Percentiles rank a stretch among this genome's conserved stretches.
Evolutionary conservation across 768 basidiomycete species (phyloP).

Genomic region (Suillus discolor): DNA sequence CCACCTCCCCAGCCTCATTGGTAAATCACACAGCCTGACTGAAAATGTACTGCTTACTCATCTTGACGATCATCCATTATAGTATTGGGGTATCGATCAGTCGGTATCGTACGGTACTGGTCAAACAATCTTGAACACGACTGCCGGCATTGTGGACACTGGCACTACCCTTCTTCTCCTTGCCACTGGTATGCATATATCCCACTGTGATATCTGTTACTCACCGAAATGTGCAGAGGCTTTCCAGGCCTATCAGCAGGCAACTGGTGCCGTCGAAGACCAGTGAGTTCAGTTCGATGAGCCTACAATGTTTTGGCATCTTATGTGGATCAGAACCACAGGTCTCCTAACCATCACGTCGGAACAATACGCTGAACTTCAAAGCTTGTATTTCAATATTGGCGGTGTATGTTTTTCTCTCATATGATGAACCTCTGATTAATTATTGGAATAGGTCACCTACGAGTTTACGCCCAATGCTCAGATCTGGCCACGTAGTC

Average conservation of each 20-base stretch:
- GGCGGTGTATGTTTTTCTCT: slow-evolving; percentile 23
- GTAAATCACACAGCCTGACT: background rate
- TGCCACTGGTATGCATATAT: slow-evolving; percentile 36
- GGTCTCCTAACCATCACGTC: slow-evolving; percentile 26
- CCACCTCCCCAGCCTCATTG: slow-evolving; percentile 42
- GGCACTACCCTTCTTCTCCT: slow-evolving; percentile 53
- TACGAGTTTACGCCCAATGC: slow-evolving; percentile 64
- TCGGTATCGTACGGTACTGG: slow-evolving; percentile 33
- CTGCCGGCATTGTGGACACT: slow-evolving; percentile 48
- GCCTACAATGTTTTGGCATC: background rate
- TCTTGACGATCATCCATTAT: background rate
- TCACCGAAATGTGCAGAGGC: slow-evolving; percentile 40
- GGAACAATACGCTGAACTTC: slow-evolving; percentile 20
- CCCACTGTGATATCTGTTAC: background rate
- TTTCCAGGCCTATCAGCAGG: slow-evolving; percentile 55
- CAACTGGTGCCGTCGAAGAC: slow-evolving; percentile 56
- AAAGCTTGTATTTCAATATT: slow-evolving; percentile 27
- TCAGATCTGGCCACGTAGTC: slow-evolving; percentile 68
- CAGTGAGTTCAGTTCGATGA: slow-evolving; percentile 31
- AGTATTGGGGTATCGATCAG: slow-evolving; percentile 47
- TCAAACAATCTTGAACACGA: slow-evolving; percentile 32
- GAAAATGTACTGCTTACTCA: background rate
- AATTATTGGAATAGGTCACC: slow-evolving; percentile 36
- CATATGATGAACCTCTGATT: background rate
- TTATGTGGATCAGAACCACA: slow-evolving; percentile 4